phyloP scores from a whole-genome alignment of 345 rosid species.

The Dipteronia dyeriana region DNA sequence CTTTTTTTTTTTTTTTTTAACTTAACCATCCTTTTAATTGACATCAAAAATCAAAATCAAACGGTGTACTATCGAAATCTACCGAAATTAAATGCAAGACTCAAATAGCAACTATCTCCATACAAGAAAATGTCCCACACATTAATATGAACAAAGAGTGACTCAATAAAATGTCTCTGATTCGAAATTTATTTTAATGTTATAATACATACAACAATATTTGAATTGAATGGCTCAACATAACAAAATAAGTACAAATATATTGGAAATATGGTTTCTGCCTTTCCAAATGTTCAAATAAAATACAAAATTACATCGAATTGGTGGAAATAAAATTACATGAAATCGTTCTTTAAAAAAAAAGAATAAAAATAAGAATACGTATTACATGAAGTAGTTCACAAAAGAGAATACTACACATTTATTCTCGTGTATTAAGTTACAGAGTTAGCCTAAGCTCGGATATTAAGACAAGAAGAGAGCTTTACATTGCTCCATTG shows the following conservation, averaged over 20 bases:
- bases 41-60: too few species aligned
- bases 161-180: too few species aligned
- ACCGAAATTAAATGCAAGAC: too few species aligned
- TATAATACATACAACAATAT: too few species aligned
- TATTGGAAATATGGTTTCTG: neutral
- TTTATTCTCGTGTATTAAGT: neutral
- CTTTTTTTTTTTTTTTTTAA: too few species aligned
- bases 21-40: neutral
- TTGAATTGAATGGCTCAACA: neutral
- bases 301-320: neutral
- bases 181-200: too few species aligned
- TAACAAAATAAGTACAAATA: neutral
- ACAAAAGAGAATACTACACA: neutral
- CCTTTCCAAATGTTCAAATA: neutral
- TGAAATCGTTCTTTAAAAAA: neutral
- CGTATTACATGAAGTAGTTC: neutral
- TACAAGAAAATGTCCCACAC: too few species aligned
- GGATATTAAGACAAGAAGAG: conserved; percentile 35
- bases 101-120: too few species aligned
- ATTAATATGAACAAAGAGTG: too few species aligned
- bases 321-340: neutral
- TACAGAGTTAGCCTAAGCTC: neutral
- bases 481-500: conserved; percentile 52
- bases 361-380: neutral
- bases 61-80: too few species aligned